Base-by-base conservation (phyloP, 345 rosid genomes). In the Gynandropsis gynandra region DNA sequence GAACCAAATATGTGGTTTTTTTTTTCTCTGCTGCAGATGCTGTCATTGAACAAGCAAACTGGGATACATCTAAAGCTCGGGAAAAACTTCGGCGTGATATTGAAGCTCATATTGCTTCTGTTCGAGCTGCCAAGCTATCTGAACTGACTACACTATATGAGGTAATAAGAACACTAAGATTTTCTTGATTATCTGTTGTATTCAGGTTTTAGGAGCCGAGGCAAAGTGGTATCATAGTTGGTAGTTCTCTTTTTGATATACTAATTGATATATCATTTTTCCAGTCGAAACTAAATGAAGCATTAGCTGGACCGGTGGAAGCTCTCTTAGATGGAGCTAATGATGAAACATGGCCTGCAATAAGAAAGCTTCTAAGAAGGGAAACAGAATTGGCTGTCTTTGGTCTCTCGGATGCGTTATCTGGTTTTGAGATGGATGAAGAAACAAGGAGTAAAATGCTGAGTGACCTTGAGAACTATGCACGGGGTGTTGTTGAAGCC, bases 261-360 rank as follows among this genome's bases (percentile, higher is more conserved):
- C 62, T 68, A 46, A 63, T 51, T 21, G 15, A 51, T 15, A 29
- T 59, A 53, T 55, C n/a, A 5, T 42, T 9, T 50, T 58, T 74
- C 64, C 82, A 93, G 97, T 77, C 69, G 67, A 88, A 81, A 71
- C 71, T 85, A 36, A 83, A 69, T 31, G 83, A 73, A 37, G 85
- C 92, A 37, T 63, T 93, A 58, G 61, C 90, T 27, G 97, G 75
- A 57, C 95, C 97, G 12, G 87, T 88, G 53, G 99, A 85, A 73
- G 85, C 96, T 63, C 97, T 88, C 15, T 52, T 93, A 14, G 97
- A 83, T 67, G 96, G 83, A 64, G 95, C 99, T 34, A 80, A 65
- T 66, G 65, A 66, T 52, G 82, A 78, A 65, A 88, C 99, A 35
- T 93, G 99, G 99, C 70, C 88, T 7, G 68, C 95, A 66, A 93